These are phyloP conservation scores for Dorcoceras hygrometricum DNA, from an alignment of 257 asterid species.

Conservation along the genomic window DNA sequence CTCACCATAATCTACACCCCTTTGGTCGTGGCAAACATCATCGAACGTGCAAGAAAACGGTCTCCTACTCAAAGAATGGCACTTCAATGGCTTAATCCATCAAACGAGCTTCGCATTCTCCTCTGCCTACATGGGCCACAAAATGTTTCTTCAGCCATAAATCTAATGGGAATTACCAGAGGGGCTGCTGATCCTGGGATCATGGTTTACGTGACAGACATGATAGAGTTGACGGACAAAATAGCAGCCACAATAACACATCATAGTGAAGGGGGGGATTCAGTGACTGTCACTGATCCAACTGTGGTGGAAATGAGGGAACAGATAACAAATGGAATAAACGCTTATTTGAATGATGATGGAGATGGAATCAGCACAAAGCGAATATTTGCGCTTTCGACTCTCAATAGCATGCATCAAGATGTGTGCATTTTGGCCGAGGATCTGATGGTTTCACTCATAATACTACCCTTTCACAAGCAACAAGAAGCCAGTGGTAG, in stretches of 20 bases:
- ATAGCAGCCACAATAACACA: constrained; percentile 70
- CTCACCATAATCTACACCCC: constrained; percentile 70
- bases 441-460: constrained; percentile 59
- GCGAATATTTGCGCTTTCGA: constrained; percentile 77
- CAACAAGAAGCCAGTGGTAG: constrained; percentile 65
- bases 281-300: constrained; percentile 64
- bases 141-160: constrained; percentile 45
- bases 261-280: constrained; percentile 44
- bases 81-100: constrained; percentile 62
- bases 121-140: constrained; percentile 61
- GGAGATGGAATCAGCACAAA: constrained; percentile 53
- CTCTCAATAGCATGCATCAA: constrained; percentile 68
- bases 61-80: constrained; percentile 87
- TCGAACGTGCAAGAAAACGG: constrained; percentile 70
- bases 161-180: constrained; percentile 65
- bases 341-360: constrained; percentile 36
- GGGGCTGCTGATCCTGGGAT: constrained; percentile 72
- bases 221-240: constrained; percentile 69
- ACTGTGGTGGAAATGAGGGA: constrained; percentile 58
- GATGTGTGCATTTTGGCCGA: constrained; percentile 79
- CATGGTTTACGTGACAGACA: constrained; percentile 64
- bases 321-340: constrained; percentile 38
- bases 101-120: constrained; percentile 56
- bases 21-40: constrained; percentile 57
- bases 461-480: constrained; percentile 83